Evolutionary conservation across 2,329 filamentous ascomycete species (phyloP), one percentile per base, ranked within the genome.

Genomic region (Ophiocordyceps unilateralis): DNA sequence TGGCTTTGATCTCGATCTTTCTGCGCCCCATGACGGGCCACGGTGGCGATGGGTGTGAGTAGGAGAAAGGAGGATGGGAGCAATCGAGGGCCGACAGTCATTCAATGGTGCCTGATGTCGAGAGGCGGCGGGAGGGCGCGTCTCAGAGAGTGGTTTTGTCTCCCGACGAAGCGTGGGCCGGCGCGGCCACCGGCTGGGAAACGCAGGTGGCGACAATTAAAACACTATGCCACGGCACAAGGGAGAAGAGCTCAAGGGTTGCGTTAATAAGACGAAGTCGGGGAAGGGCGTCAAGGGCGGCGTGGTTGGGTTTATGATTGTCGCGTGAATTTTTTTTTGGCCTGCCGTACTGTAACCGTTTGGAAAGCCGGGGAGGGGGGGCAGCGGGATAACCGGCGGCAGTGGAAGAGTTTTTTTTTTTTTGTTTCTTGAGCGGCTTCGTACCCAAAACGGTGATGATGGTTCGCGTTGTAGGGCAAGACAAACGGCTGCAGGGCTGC

Each of bases 1-100:
- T 96, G 54, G 89, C 86, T 68, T 95, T 95, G 72, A 98, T 96
- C 70, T 96, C 91, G 61, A 98, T 98, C 78, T 98, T 98, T 74
- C 91, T 80, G 64, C 91, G 81, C 63, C 91, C 91, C 91, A 98
- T 98, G 42, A 40, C 58, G 38, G 26, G 20, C n/a, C 39, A n/a
- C n/a, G n/a, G n/a, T n/a, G n/a, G n/a, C n/a, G n/a, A 20, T 17
- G 22, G 15, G 17, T 15, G 15, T 19, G 39, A 20, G 17, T 17
- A 41, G 24, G 39, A 14, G 7, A 28, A n/a, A 21, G 10, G 26
- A 36, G 14, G 22, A 32, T 8, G 24, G 5, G 12, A 23, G 20
- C 20, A 28, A 19, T 26, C 34, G 39, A 1, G 23, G 6, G 23
- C 6, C 23, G n/a, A n/a, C n/a, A n/a, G n/a, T n/a, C n/a, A n/a